Base-by-base conservation (phyloP, 495 filamentous ascomycete species). In the Usnea hakonensis region DNA sequence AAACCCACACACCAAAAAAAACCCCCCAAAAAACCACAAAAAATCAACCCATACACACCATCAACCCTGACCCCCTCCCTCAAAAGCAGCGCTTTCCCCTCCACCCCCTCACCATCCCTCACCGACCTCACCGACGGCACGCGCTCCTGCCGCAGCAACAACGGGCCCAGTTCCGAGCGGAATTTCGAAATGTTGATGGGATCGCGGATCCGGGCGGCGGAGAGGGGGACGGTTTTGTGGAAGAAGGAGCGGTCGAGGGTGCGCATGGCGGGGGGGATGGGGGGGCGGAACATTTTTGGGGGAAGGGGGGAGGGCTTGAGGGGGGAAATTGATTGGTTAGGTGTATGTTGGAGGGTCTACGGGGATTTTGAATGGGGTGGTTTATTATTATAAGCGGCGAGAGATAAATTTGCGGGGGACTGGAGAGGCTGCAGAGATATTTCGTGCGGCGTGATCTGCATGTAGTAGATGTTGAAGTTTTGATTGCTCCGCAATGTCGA, bases 271-370 rank as follows among this genome's bases (percentile, higher is more conserved):
- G 90, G 90, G 69, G 92, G 87, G 41, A 92, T 75, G 30, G 93
- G 95, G 13, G 92, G 90, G 44, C 86, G 84, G 74, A 96, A 88
- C 85, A 87, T 87, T n/a, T n/a, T n/a, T n/a, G n/a, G n/a, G n/a
- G n/a, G n/a, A n/a, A n/a, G n/a, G n/a, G n/a, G n/a, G n/a, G n/a
- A n/a, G n/a, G n/a, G 40, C 70, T 71, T 48, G 28, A 37, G 13
- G 50, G 4, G 11, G 17, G 17, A 38, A 4, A 23, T 41, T 32
- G 26, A 52, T 52, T 5, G 48, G 2, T 32, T 30, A 13, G 16
- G 4, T 6, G 0, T 2, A 1, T 50, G 5, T 30, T 50, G 26
- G 4, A 16, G 13, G 8, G 3, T 30, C 26, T 50, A 21, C 48
- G 19, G 23, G 48, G 28, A n/a, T n/a, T n/a, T n/a, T n/a, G n/a